Base-by-base conservation (phyloP, 768 basidiomycete species). In the Candolleomyces aberdarensis region DNA sequence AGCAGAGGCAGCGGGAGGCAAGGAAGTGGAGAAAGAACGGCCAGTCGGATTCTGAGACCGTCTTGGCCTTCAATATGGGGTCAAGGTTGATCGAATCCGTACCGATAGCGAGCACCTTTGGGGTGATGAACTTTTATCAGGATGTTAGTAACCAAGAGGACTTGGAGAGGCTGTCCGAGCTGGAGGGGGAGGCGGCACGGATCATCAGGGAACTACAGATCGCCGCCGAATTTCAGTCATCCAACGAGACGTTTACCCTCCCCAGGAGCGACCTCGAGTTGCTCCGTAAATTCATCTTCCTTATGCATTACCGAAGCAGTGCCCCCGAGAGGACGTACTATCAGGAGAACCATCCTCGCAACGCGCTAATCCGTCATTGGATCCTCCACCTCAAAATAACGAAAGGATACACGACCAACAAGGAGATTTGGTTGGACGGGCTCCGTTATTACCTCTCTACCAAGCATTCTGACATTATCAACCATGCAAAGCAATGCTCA, bases 211-310 rank as follows among this genome's bases (percentile, higher is more conserved):
- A 60, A 9, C 44, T 26, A 3, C 26, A 26, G 2, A 26, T 26
- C 26, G 26, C 26, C 26, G 26, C 26, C 26, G 26, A 3, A 26
- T 3, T 1, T 26, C 26, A 26, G 26, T 26, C 26, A 26, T 26
- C 26, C 26, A 26, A 26, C 26, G 2, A 26, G 26, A 26, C 26
- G 26, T 26, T 26, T 26, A 26, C 26, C 26, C 26, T 26, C 26
- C 26, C 26, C 26, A 26, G 26, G 3, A 26, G 26, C 26, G 26
- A 26, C 26, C 26, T 26, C 26, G 3, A 26, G 44, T 46, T 55
- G 13, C 62, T 73, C 13, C 64, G 67, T 9, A 74, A 72, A 61
- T 75, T 74, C 57, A 55, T 71, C 0, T 74, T 67, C 56, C 20
- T 75, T 48, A 71, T 75, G 73, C 69, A 73, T 22, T 70, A 67